A percentile compares a stretch with the other conserved stretches of the same genome.
Evolutionary conservation across 139 green algal genomes (phyloP).

Genomic region (Chlamydomonas sp.): DNA sequence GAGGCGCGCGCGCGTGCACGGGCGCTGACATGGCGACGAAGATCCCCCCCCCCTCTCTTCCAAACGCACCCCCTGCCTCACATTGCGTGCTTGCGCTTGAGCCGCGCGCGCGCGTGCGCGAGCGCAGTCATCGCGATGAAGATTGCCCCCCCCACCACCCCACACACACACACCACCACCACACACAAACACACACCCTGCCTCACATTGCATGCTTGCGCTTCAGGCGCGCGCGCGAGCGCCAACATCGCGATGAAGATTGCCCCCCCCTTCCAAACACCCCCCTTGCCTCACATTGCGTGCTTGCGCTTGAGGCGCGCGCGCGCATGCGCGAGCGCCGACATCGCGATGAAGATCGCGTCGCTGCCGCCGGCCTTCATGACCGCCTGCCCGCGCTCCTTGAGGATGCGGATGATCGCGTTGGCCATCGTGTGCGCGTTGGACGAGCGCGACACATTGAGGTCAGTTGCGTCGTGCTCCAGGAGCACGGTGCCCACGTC

Average conservation of each 20-base stretch:
- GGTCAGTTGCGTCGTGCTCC: conserved; percentile 21
- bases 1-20: too few relatives aligned
- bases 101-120: conserved; percentile 2
- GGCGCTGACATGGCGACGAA: too few relatives aligned
- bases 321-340: conserved; percentile 16
- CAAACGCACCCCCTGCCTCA: too few relatives aligned
- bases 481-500: conserved; percentile 6
- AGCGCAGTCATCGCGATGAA: conserved; percentile 32
- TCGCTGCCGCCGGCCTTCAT: conserved; percentile 34
- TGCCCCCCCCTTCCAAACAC: too few relatives aligned
- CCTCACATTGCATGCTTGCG: too few relatives aligned
- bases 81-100: conserved; percentile 24
- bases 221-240: too few relatives aligned
- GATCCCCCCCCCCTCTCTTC: too few relatives aligned
- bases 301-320: conserved; percentile 18
- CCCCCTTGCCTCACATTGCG: too few relatives aligned
- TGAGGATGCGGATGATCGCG: conserved; percentile 30
- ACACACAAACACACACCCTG: too few relatives aligned
- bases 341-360: conserved; percentile 34
- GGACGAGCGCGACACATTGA: conserved; percentile 23
- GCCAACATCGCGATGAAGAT: too few relatives aligned
- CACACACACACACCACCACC: too few relatives aligned
- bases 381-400: conserved; percentile 26
- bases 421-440: conserved; percentile 27
- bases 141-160: too few relatives aligned